Evolutionary conservation across 148 eudicot genomes (phyloP), one percentile per base, ranked within the genome.

Genomic region (Amaranthus palmeri): DNA sequence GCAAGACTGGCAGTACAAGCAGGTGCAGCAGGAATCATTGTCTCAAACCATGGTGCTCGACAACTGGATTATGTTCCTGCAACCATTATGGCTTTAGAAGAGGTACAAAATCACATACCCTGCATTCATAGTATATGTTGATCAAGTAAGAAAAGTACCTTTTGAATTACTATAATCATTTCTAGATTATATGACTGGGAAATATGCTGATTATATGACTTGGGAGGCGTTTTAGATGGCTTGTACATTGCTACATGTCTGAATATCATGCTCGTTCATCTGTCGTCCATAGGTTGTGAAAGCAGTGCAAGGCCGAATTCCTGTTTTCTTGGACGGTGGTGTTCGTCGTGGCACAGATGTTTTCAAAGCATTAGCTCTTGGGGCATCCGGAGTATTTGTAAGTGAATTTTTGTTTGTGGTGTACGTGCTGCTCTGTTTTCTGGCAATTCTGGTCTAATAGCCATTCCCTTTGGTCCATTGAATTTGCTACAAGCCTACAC

Each of bases 331-430:
- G 76, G 96, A 91, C 74, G 96, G 96, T 49, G 96, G 96, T 59
- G 74, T 91, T 46, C 83, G 93, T 65, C 96, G 96, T 65, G 96
- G 96, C 57, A 91, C 96, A 0, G 93, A 91, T 80, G 91, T 91
- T 64, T 91, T 91, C 80, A 91, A 91, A 81, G 91, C 96, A 76
- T 78, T 91, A 79, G 93, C 93, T 46, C 86, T 91, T 14, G 96
- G 96, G 53, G 96, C 96, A 52, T 83, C 96, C 8, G 97, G 93
- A 55, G 82, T 95, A 60, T 91, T 95, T 78, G 97, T 95, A 83
- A 91, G 98, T 88, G 56, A 76, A 72, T n/a, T 54, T 68, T 57
- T 3, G 8, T 15, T 61, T 15, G 9, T 3, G 58, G 54, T 45
- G 51, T 56, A 5, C 71, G n/a, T 47, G 44, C 3, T 42, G 25